These are phyloP conservation scores for Tulasnella sp. DNA, from an alignment of 768 basidiomycete species.

Conservation along the genomic window DNA sequence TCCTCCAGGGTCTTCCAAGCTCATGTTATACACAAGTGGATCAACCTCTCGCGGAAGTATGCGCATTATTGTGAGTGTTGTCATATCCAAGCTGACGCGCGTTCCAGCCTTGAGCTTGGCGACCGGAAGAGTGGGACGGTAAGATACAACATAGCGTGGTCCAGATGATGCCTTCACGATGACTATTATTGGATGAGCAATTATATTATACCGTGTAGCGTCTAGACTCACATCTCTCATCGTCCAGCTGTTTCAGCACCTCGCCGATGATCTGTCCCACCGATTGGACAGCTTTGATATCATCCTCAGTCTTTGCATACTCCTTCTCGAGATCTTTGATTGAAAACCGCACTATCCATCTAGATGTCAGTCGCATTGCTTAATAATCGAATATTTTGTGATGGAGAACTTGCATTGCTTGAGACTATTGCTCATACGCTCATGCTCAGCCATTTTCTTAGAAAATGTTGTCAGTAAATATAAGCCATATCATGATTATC, in stretches of 20 bases:
- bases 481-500: not conserved
- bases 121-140: constrained; percentile 82
- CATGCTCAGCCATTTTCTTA: constrained; percentile 95
- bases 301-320: constrained; percentile 92
- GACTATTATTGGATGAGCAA: constrained; percentile 34
- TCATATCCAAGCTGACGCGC: constrained; percentile 98
- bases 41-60: constrained; percentile 96
- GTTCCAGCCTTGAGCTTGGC: constrained; percentile 86
- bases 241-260: constrained; percentile 96
- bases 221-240: constrained; percentile 76
- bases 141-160: constrained; percentile 96
- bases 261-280: constrained; percentile 99
- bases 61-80: constrained; percentile 96
- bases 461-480: constrained; percentile 11
- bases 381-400: not conserved
- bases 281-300: constrained; percentile 97
- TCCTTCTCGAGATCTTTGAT: constrained; percentile 80
- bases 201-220: not conserved
- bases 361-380: not conserved
- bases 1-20: constrained; percentile 90
- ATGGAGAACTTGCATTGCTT: constrained; percentile 61
- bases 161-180: constrained; percentile 99
- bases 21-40: constrained; percentile 99
- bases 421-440: constrained; percentile 69
- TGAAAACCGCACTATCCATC: constrained; percentile 64